phyloP scores from a whole-genome alignment of 345 rosid genomes.

The Eucalyptus urophylla region DNA sequence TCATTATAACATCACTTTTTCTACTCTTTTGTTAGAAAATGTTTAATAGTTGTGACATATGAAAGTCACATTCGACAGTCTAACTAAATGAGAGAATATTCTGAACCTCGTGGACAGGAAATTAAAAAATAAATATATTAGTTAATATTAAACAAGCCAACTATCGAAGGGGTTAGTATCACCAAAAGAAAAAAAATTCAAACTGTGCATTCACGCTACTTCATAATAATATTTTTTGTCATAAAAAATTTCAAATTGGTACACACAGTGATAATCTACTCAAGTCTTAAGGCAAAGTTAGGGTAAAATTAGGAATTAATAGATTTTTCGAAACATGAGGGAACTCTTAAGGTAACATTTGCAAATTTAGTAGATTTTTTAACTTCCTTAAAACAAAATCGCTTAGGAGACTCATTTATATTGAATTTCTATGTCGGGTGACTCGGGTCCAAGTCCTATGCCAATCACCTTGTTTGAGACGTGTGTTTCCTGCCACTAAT shows the following conservation, averaged over 20 bases:
- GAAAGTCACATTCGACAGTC: not conserved
- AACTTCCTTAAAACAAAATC: not conserved
- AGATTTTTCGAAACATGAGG: not conserved
- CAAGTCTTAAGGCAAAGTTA: not conserved
- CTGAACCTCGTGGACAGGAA: not conserved
- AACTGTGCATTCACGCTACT: not conserved
- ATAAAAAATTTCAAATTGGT: fast-evolving
- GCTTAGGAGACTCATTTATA: not conserved
- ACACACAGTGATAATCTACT: not conserved
- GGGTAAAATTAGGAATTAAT: not conserved
- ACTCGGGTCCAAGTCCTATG: not conserved
- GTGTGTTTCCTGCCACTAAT: not conserved
- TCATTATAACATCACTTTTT: not conserved
- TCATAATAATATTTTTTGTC: not conserved
- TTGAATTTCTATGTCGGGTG: not conserved
- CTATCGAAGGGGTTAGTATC: not conserved
- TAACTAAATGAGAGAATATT: not conserved
- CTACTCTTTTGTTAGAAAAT: not conserved
- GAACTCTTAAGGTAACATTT: not conserved
- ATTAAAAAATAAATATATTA: not conserved
- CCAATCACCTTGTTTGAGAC: not conserved
- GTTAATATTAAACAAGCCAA: not conserved
- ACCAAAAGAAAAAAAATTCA: not conserved
- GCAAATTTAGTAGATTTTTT: not conserved
- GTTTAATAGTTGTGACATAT: not conserved